Evolutionary conservation across 148 eudicot genomes (phyloP).

Genomic region (Cornus kousa): DNA sequence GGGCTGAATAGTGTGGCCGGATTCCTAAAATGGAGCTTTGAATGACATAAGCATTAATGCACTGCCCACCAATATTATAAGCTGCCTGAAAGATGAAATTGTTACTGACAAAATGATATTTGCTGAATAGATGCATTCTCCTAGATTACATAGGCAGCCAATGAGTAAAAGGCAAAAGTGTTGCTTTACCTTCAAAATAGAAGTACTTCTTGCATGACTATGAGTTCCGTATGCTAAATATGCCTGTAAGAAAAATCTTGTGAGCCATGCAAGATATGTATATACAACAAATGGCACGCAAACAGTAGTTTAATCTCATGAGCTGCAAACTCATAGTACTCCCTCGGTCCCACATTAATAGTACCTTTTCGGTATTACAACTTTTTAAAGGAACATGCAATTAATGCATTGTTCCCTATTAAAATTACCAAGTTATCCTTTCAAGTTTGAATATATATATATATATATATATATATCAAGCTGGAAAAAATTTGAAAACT

Average conservation of each 20-base stretch:
- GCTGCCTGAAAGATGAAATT: conserved; percentile 41
- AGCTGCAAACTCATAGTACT: background rate
- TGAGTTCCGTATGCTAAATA: conserved; percentile 58
- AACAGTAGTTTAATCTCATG: background rate
- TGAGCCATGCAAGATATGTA: conserved; percentile 4
- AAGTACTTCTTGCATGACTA: conserved; percentile 29
- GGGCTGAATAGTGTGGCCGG: conserved; percentile 45
- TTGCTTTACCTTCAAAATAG: conserved; percentile 39
- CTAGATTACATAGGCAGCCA: background rate
- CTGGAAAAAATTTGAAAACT: too few relatives aligned
- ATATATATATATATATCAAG: too few relatives aligned
- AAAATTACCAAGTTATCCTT: too few relatives aligned
- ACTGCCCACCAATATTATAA: conserved; percentile 54
- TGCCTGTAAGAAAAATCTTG: conserved; percentile 38
- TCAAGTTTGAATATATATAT: too few relatives aligned
- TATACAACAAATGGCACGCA: background rate
- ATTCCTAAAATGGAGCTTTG: conserved; percentile 57
- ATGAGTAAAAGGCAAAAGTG: background rate
- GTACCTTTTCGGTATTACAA: too few relatives aligned
- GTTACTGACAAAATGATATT: background rate
- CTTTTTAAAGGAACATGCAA: too few relatives aligned
- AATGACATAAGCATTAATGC: conserved; percentile 45
- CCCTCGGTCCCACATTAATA: too few relatives aligned
- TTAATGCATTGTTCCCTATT: too few relatives aligned
- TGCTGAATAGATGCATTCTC: background rate